A percentile compares a stretch with the other conserved stretches of the same genome.
Conservation (phyloP, 345 rosid genomes). For the Erodium maritimum region DNA sequence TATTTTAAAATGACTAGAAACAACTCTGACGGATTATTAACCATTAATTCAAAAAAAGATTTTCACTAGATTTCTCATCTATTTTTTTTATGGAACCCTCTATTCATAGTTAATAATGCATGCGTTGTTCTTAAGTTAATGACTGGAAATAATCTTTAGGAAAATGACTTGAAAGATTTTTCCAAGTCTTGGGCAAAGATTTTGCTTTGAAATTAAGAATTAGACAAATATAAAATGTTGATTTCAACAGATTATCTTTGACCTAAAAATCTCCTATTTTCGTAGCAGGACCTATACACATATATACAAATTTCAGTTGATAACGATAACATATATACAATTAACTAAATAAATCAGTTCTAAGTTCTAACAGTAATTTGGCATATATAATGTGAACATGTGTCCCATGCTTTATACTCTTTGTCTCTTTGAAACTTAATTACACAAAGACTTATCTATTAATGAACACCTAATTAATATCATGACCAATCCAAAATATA, state of each 20-base stretch:
- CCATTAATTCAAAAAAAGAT: too few relatives aligned
- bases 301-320: conserved; percentile 1
- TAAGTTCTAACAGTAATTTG: not conserved
- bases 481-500: too few relatives aligned
- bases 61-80: too few relatives aligned
- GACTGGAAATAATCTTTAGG: too few relatives aligned
- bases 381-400: not conserved
- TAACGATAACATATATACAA: conserved; percentile 6
- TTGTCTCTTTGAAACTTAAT: too few relatives aligned
- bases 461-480: too few relatives aligned
- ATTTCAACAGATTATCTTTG: conserved; percentile 45
- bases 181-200: not conserved
- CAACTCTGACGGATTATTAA: too few relatives aligned
- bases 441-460: not conserved
- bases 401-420: not conserved
- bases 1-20: too few relatives aligned
- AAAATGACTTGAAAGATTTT: not conserved
- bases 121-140: not conserved
- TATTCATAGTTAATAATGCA: too few relatives aligned
- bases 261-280: conserved; percentile 37
- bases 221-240: conserved; percentile 5
- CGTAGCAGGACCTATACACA: conserved; percentile 15
- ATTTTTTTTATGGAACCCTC: not conserved
- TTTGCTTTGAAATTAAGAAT: conserved; percentile 10
- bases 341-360: not conserved